Evolutionary conservation across 371 early-diverging fungal species (phyloP).

Genomic region (Chytridiales sp.): DNA sequence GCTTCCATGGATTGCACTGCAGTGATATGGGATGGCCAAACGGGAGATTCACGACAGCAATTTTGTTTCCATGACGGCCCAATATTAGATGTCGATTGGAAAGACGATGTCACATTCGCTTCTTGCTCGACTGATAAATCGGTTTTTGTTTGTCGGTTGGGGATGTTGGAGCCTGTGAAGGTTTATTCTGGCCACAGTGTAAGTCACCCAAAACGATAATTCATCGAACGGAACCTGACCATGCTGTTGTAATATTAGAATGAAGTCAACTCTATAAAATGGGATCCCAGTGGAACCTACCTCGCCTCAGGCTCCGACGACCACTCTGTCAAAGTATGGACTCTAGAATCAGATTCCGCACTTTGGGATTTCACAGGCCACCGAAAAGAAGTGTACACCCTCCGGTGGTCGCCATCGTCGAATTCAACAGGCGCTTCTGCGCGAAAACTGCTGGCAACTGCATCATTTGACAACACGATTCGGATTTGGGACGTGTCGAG

Average conservation of each 20-base stretch:
- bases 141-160: conserved; percentile 80
- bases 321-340: conserved; percentile 74
- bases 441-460: conserved; percentile 52
- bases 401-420: conserved; percentile 77
- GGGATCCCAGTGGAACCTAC: conserved; percentile 79
- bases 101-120: conserved; percentile 86
- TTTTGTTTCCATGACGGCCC: conserved; percentile 76
- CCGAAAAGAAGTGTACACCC: conserved; percentile 71
- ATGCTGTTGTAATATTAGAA: conserved; percentile 44
- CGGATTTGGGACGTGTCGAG: conserved; percentile 85
- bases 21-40: conserved; percentile 80
- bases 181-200: conserved; percentile 78
- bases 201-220: no score
- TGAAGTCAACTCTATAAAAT: conserved; percentile 86
- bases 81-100: conserved; percentile 89
- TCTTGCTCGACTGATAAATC: conserved; percentile 83
- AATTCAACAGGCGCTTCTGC: no score
- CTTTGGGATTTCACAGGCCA: conserved; percentile 64
- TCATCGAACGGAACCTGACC: no score
- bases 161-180: conserved; percentile 61
- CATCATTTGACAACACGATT: conserved; percentile 86
- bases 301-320: conserved; percentile 95
- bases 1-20: conserved; percentile 82
- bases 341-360: conserved; percentile 33
- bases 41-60: conserved; percentile 75